phyloP scores from a whole-genome alignment of 1,284 basidiomycete genomes.

The Phellinidium pouzarii region DNA sequence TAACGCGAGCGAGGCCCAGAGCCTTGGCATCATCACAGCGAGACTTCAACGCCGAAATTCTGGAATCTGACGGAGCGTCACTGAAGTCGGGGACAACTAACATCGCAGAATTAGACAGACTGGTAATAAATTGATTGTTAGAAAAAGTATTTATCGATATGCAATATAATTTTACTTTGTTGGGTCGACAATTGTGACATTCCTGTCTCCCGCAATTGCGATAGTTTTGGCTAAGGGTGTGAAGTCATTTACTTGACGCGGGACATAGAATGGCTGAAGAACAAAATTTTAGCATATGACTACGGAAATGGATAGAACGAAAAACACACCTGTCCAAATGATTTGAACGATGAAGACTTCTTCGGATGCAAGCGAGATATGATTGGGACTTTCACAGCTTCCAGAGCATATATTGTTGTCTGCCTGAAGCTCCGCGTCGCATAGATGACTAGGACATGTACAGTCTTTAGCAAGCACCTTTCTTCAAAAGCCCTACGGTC shows the following conservation, averaged over 20 bases:
- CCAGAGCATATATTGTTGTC: slow-evolving; percentile 42
- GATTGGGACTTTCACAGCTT: slow-evolving; percentile 29
- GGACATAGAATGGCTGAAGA: slow-evolving; percentile 54
- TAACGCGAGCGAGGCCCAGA: slow-evolving; percentile 59
- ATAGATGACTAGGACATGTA: slow-evolving; percentile 49
- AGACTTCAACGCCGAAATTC: slow-evolving; percentile 48
- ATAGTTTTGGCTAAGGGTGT: slow-evolving; percentile 53
- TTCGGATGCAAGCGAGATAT: slow-evolving; percentile 28
- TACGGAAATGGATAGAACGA: slow-evolving; percentile 2
- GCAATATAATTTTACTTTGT: slow-evolving; percentile 42
- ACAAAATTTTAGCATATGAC: slow-evolving; percentile 10
- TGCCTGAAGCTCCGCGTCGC: slow-evolving; percentile 56
- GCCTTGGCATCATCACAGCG: slow-evolving; percentile 54
- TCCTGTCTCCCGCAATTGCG: slow-evolving; percentile 55
- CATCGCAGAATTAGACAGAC: slow-evolving; percentile 30
- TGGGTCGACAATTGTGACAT: slow-evolving; percentile 59
- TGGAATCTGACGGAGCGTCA: slow-evolving; percentile 33
- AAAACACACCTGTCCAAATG: slow-evolving; percentile 53
- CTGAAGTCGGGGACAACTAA: slow-evolving; percentile 57
- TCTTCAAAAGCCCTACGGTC: neutral
- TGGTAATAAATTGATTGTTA: slow-evolving; percentile 29
- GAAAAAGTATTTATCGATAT: slow-evolving; percentile 3
- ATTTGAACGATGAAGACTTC: slow-evolving; percentile 39
- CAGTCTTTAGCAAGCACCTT: neutral
- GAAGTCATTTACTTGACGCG: slow-evolving; percentile 57